Conservation (phyloP, 2,329 filamentous ascomycete species). For the Pseudogymnoascus sp. region DNA sequence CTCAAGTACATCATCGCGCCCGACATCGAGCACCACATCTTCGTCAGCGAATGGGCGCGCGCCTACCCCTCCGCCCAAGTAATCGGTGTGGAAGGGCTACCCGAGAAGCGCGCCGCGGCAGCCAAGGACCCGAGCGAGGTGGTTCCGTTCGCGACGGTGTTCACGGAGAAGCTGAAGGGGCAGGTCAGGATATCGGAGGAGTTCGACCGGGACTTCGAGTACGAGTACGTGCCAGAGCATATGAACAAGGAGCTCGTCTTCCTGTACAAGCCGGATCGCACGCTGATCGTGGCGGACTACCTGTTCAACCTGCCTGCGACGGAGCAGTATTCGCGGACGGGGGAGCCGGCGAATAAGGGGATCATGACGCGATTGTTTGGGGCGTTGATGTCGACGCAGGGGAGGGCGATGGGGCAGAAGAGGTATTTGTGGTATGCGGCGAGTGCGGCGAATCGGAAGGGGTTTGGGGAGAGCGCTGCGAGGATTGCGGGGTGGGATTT, state of each 20-base stretch:
- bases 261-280: slow-evolving; percentile 66
- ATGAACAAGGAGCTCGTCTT: slow-evolving; percentile 84
- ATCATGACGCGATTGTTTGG: slow-evolving; percentile 49
- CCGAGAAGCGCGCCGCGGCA: slow-evolving; percentile 64
- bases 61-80: slow-evolving; percentile 72
- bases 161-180: slow-evolving; percentile 45
- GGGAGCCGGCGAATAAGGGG: slow-evolving; percentile 45
- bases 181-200: slow-evolving; percentile 55
- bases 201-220: slow-evolving; percentile 80
- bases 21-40: slow-evolving; percentile 93
- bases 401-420: slow-evolving; percentile 64
- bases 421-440: slow-evolving; percentile 73
- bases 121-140: slow-evolving; percentile 33
- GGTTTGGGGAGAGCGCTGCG: slow-evolving; percentile 60
- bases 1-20: slow-evolving; percentile 80
- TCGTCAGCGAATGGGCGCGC: slow-evolving; percentile 73
- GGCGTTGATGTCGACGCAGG: slow-evolving; percentile 50
- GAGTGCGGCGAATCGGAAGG: slow-evolving; percentile 49
- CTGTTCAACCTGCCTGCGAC: slow-evolving; percentile 82
- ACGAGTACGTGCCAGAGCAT: slow-evolving; percentile 74
- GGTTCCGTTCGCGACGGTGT: slow-evolving; percentile 55
- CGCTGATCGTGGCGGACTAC: slow-evolving; percentile 82
- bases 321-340: slow-evolving; percentile 68
- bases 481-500: slow-evolving; percentile 78
- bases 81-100: slow-evolving; percentile 73